phyloP scores from a whole-genome alignment of 306 rosid genomes.

The Medicago truncatula region DNA sequence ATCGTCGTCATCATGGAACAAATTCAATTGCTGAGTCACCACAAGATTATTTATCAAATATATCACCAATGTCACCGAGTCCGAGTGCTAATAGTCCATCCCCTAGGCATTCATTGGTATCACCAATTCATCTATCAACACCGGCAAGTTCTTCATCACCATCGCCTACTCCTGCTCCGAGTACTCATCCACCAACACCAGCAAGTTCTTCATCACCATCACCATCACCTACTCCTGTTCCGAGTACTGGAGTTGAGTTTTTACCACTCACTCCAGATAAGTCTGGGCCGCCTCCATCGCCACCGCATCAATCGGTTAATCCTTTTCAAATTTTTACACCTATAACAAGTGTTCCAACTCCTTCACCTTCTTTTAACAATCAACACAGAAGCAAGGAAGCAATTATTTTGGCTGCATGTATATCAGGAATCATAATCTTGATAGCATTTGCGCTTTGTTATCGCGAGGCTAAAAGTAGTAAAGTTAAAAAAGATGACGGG shows the following conservation, averaged over 20 bases:
- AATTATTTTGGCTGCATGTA: constrained; percentile 30
- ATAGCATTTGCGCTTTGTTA: constrained; percentile 54
- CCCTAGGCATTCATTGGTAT: background rate
- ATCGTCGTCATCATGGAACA: constrained; percentile 42
- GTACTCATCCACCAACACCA: background rate
- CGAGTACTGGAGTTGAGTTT: background rate
- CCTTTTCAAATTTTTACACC: background rate
- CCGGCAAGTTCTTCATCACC: constrained; percentile 10
- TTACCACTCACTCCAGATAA: constrained; percentile 32
- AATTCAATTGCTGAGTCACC: constrained; percentile 48
- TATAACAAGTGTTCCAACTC: background rate
- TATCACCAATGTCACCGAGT: constrained; percentile 32
- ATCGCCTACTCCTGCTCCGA: background rate
- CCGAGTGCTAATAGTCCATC: constrained; percentile 17
- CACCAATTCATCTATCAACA: background rate
- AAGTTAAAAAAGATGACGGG: constrained; percentile 52
- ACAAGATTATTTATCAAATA: background rate
- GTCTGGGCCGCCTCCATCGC: constrained; percentile 25
- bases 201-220: background rate
- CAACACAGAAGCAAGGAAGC: background rate
- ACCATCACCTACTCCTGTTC: constrained; percentile 15
- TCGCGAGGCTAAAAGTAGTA: constrained; percentile 29
- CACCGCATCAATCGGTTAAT: background rate
- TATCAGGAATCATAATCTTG: constrained; percentile 42
- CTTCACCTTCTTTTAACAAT: constrained; percentile 22